phyloP scores from a whole-genome alignment of 768 basidiomycete genomes.

The Boletus speciosus region DNA sequence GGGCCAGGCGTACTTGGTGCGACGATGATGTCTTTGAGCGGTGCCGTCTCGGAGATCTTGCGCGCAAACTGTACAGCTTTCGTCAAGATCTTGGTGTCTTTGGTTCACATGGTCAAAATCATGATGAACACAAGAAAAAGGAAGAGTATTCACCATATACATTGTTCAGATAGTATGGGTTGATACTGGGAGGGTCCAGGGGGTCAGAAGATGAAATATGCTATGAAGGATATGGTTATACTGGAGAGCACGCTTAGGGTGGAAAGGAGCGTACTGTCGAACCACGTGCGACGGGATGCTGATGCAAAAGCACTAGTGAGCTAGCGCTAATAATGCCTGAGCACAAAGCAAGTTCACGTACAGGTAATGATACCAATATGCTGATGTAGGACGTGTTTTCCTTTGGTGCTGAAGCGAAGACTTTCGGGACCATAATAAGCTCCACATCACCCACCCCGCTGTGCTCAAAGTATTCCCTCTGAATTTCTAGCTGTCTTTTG shows the following conservation, averaged over 20 bases:
- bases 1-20: conserved; percentile 19
- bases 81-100: conserved; percentile 17
- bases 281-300: conserved; percentile 20
- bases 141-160: conserved; percentile 1
- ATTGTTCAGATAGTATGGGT: conserved; percentile 15
- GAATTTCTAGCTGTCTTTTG: conserved; percentile 14
- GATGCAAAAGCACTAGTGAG: not conserved
- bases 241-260: not conserved
- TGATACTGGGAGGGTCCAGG: conserved; percentile 10
- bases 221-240: conserved; percentile 1
- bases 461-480: conserved; percentile 3
- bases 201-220: conserved; percentile 15
- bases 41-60: conserved; percentile 14
- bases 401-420: conserved; percentile 6
- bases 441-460: conserved; percentile 13
- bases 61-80: conserved; percentile 13
- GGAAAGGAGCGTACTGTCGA: conserved; percentile 7
- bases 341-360: not conserved
- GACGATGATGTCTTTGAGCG: conserved; percentile 15
- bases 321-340: not conserved
- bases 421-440: conserved; percentile 17
- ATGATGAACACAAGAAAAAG: not conserved
- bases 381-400: conserved; percentile 12
- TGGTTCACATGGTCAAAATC: not conserved
- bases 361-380: conserved; percentile 6